Conservation (phyloP, 345 rosid genomes). For the Gossypium turneri region DNA sequence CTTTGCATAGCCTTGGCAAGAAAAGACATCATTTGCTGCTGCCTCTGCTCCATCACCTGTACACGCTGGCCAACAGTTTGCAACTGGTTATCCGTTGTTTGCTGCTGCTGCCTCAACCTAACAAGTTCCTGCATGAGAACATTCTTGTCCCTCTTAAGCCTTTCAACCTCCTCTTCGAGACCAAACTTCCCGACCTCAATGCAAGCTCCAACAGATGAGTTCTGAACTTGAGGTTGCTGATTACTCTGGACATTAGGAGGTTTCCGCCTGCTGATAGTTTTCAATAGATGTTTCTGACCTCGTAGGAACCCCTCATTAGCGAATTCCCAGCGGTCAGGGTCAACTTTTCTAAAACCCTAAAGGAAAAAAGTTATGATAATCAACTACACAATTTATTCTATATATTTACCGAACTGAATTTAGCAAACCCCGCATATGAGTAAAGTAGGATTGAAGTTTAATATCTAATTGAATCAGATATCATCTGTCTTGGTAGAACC, state of each 20-base stretch:
- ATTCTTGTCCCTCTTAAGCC: conserved; percentile 80
- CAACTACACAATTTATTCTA: not conserved
- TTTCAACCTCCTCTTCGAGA: conserved; percentile 77
- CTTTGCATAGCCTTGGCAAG: conserved; percentile 83
- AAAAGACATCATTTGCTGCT: conserved; percentile 87
- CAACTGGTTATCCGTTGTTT: conserved; percentile 63
- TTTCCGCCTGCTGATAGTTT: conserved; percentile 57
- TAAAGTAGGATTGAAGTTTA: conserved; percentile 7
- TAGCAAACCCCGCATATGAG: not conserved
- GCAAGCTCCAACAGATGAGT: conserved; percentile 39
- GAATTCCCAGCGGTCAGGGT: conserved; percentile 83
- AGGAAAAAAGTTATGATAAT: conserved; percentile 8
- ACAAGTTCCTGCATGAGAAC: conserved; percentile 88
- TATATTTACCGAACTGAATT: conserved; percentile 13
- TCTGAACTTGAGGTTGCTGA: conserved; percentile 50
- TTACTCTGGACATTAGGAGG: conserved; percentile 50
- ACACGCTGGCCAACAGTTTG: conserved; percentile 70
- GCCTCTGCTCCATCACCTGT: conserved; percentile 88
- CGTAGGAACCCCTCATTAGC: conserved; percentile 81
- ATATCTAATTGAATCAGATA: conserved; percentile 2
- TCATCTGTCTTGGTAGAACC: conserved; percentile 7
- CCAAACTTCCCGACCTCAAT: conserved; percentile 58
- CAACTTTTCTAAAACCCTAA: conserved; percentile 85
- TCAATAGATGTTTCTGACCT: conserved; percentile 74
- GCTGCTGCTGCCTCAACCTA: conserved; percentile 82